Evolutionary conservation across 441 rosid species (phyloP).

Genomic region (Gossypium schwendimanii): DNA sequence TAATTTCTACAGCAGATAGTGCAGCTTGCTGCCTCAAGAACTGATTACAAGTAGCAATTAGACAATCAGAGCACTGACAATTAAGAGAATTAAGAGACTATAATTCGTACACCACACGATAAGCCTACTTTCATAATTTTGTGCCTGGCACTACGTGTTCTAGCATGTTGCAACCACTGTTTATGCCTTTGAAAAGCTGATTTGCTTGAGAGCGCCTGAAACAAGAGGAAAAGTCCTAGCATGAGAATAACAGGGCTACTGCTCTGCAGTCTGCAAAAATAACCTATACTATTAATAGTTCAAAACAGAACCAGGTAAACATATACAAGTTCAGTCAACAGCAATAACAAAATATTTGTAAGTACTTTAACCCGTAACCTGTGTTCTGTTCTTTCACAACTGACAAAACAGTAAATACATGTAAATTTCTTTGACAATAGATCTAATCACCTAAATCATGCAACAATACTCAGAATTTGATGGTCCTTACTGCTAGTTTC

Average conservation of each 20-base stretch:
- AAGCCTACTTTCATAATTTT: conserved; percentile 82
- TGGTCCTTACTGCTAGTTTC: conserved; percentile 1
- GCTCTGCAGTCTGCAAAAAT: background rate
- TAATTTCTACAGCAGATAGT: conserved; percentile 71
- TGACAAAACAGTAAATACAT: background rate
- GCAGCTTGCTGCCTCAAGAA: conserved; percentile 93
- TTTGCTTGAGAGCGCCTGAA: conserved; percentile 81
- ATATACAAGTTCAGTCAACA: background rate
- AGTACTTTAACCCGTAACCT: background rate
- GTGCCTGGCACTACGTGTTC: conserved; percentile 93
- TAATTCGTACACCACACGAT: background rate
- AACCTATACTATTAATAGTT: background rate
- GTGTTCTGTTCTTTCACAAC: background rate
- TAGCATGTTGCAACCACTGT: conserved; percentile 95
- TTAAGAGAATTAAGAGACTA: background rate
- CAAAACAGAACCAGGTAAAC: background rate
- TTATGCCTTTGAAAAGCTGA: conserved; percentile 91
- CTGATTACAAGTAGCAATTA: conserved; percentile 32
- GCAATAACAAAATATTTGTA: background rate
- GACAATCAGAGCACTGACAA: conserved; percentile 6
- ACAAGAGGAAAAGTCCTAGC: conserved; percentile 16
- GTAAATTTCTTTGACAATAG: conserved; percentile 1
- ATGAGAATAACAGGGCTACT: background rate
- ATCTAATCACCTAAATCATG: background rate
- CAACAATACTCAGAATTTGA: background rate